phyloP scores from a whole-genome alignment of 2,329 filamentous ascomycete species.

The Fusarium camptoceras region DNA sequence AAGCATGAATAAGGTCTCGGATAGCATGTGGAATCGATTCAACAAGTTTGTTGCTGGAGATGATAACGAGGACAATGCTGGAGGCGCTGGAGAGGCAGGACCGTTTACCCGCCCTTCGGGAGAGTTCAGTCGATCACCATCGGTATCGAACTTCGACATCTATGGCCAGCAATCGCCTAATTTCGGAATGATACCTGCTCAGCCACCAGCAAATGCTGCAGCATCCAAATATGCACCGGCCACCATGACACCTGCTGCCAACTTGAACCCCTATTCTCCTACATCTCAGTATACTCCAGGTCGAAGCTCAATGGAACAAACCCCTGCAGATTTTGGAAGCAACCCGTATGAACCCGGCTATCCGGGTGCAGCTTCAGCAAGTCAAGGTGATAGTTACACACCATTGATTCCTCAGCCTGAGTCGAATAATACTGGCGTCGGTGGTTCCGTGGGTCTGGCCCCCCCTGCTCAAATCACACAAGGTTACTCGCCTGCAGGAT shows the following conservation, averaged over 20 bases:
- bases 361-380: conserved; percentile 25
- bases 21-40: conserved; percentile 90
- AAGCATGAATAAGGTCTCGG: conserved; percentile 95
- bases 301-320: conserved; percentile 45
- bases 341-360: conserved; percentile 54
- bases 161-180: conserved; percentile 68
- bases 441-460: conserved; percentile 35
- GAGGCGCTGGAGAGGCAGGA: conserved; percentile 72
- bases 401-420: conserved; percentile 34
- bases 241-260: conserved; percentile 26
- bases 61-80: conserved; percentile 83
- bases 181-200: conserved; percentile 47
- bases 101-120: conserved; percentile 86
- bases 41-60: conserved; percentile 97
- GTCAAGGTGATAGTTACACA: conserved; percentile 35
- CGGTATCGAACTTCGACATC: conserved; percentile 76
- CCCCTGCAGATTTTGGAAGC: conserved; percentile 48
- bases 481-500: conserved; percentile 32
- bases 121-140: conserved; percentile 79
- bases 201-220: conserved; percentile 51
- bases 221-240: conserved; percentile 56
- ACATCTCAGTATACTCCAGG: conserved; percentile 64
- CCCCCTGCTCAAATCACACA: conserved; percentile 45
- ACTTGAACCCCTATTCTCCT: conserved; percentile 50
- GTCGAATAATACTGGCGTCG: conserved; percentile 10